These are phyloP conservation scores for Apiospora sp. DNA, from an alignment of 2,329 filamentous ascomycete species.

Conservation along the genomic window DNA sequence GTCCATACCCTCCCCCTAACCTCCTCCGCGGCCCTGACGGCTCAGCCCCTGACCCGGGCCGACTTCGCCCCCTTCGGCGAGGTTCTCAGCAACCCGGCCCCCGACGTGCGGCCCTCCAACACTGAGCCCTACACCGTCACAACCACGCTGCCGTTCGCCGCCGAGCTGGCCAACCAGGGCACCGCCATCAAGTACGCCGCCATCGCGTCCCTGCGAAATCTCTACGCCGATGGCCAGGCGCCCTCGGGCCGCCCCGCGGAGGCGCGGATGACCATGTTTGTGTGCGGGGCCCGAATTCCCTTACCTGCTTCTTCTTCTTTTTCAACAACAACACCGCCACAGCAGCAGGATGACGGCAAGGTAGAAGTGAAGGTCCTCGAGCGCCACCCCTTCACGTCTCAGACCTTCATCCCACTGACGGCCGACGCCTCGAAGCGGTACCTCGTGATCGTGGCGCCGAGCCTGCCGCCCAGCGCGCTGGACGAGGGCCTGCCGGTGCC, in stretches of 20 bases:
- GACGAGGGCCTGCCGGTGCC: conserved; percentile 51
- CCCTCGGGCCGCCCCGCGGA: conserved; percentile 64
- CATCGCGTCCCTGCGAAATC: conserved; percentile 76
- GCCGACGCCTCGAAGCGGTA: conserved; percentile 62
- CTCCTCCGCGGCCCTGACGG: conserved; percentile 52
- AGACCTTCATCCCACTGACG: conserved; percentile 86
- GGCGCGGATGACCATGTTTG: conserved; percentile 87
- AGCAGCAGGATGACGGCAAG: background rate
- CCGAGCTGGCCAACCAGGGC: conserved; percentile 80
- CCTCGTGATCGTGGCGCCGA: conserved; percentile 89
- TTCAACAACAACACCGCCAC: background rate
- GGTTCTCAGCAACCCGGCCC: conserved; percentile 78
- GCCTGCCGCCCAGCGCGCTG: conserved; percentile 57
- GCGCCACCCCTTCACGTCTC: conserved; percentile 90
- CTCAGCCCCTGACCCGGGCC: conserved; percentile 71
- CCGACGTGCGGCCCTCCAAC: conserved; percentile 56
- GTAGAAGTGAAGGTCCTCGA: conserved; percentile 80
- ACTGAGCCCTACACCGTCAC: conserved; percentile 38
- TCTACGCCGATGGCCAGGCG: conserved; percentile 67
- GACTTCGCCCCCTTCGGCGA: conserved; percentile 84
- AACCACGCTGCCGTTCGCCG: conserved; percentile 50
- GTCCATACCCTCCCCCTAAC: conserved; percentile 36
- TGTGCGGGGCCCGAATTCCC: conserved; percentile 72
- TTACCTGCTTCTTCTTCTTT: conserved; percentile 41
- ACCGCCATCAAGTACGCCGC: conserved; percentile 86